A percentile compares a stretch with the other conserved stretches of the same genome.
Evolutionary conservation across 495 filamentous ascomycete genomes (phyloP).

Genomic region (Penicillium simplicissimum): DNA sequence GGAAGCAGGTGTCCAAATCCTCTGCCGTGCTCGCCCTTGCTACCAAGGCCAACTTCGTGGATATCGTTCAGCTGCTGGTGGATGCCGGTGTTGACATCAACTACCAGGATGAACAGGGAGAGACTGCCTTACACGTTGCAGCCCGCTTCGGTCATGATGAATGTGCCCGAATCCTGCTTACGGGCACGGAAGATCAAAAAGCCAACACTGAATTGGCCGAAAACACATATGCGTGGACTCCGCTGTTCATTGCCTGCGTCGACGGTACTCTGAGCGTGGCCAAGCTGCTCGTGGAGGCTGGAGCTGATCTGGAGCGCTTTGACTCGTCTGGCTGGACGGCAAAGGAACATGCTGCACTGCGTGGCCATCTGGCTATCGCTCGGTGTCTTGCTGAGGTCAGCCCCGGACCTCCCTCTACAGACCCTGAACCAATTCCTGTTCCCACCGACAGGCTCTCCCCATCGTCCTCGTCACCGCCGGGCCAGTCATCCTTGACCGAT

Average conservation of each 20-base stretch:
- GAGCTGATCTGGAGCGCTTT: slow-evolving; percentile 66
- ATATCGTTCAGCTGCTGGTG: slow-evolving; percentile 82
- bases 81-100: slow-evolving; percentile 92
- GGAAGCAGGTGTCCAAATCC: slow-evolving; percentile 75
- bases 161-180: slow-evolving; percentile 73
- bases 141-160: slow-evolving; percentile 83
- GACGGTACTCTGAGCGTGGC: slow-evolving; percentile 78
- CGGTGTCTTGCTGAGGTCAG: slow-evolving; percentile 59
- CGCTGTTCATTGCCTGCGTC: slow-evolving; percentile 86
- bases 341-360: slow-evolving; percentile 85
- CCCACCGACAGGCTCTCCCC: slow-evolving; percentile 42
- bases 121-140: slow-evolving; percentile 89
- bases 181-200: slow-evolving; percentile 66
- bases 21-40: slow-evolving; percentile 87
- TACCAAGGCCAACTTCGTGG: slow-evolving; percentile 76
- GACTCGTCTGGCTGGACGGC: slow-evolving; percentile 95
- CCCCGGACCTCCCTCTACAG: slow-evolving; percentile 36
- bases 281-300: slow-evolving; percentile 72
- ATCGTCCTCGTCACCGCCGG: slow-evolving; percentile 41
- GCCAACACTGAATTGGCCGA: slow-evolving; percentile 77
- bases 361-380: slow-evolving; percentile 83
- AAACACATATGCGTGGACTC: slow-evolving; percentile 88
- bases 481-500: slow-evolving; percentile 52
- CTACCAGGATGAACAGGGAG: slow-evolving; percentile 90
- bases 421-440: slow-evolving; percentile 38